Conservation (phyloP, 306 rosid genomes). For the Urtica urens region DNA sequence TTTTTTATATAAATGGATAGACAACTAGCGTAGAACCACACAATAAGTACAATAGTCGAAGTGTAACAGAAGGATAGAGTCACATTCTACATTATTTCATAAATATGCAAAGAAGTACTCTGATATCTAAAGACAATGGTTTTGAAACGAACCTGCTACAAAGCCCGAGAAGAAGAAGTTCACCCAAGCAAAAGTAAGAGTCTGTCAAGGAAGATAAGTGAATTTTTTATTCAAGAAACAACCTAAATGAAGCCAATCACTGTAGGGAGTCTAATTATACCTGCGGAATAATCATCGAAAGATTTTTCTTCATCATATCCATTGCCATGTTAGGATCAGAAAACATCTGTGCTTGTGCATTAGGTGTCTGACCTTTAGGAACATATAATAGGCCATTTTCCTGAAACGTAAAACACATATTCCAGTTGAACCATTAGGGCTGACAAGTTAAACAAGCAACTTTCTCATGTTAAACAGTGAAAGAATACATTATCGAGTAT, state of each 20-base stretch:
- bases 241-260: not conserved
- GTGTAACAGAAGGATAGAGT: too few species aligned
- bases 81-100: too few species aligned
- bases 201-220: conserved; percentile 41
- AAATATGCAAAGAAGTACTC: too few species aligned
- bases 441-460: too few species aligned
- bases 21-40: too few species aligned
- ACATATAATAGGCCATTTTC: conserved; percentile 81
- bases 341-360: conserved; percentile 96
- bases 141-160: conserved; percentile 66
- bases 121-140: not conserved
- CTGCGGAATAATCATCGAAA: conserved; percentile 98
- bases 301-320: conserved; percentile 99
- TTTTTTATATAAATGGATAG: too few species aligned
- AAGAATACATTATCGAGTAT: too few species aligned
- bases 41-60: too few species aligned
- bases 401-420: conserved; percentile 24
- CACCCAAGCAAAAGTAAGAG: conserved; percentile 99
- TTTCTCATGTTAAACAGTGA: too few species aligned
- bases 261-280: conserved; percentile 23
- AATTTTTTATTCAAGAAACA: not conserved
- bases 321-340: conserved; percentile 99
- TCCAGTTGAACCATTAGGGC: too few species aligned
- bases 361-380: conserved; percentile 82
- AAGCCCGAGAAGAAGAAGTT: conserved; percentile 99